Percentiles rank a stretch among this genome's conserved stretches.
These are phyloP conservation scores for Colletotrichum lentis DNA, from an alignment of 2,329 filamentous ascomycete species.

Conservation along the genomic window DNA sequence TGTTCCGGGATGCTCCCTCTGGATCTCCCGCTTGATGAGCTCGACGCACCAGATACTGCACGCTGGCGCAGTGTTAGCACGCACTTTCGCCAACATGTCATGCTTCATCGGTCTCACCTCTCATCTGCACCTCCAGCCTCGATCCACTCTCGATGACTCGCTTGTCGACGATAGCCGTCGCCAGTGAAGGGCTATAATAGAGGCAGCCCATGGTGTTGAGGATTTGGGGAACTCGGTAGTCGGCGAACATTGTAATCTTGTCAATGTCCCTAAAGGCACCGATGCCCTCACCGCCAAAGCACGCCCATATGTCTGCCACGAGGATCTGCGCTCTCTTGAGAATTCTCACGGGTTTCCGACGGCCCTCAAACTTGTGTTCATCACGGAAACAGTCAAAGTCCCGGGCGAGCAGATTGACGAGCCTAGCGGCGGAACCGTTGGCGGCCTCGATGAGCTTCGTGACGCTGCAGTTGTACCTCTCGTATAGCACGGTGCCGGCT, in stretches of 20 bases:
- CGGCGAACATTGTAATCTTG: slow-evolving; percentile 97
- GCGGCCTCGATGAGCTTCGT: slow-evolving; percentile 77
- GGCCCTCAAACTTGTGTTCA: slow-evolving; percentile 76
- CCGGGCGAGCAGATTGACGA: slow-evolving; percentile 85
- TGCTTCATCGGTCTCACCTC: slow-evolving; percentile 62
- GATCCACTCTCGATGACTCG: slow-evolving; percentile 75
- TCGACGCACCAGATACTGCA: slow-evolving; percentile 98
- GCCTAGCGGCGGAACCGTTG: slow-evolving; percentile 77
- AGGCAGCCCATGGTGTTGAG: slow-evolving; percentile 84
- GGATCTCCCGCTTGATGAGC: slow-evolving; percentile 82
- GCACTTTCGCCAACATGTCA: not conserved
- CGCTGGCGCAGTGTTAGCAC: slow-evolving; percentile 54
- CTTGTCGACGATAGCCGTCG: slow-evolving; percentile 71
- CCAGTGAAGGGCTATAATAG: slow-evolving; percentile 82
- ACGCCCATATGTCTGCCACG: slow-evolving; percentile 95
- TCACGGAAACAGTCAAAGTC: slow-evolving; percentile 90
- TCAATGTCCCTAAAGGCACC: slow-evolving; percentile 90
- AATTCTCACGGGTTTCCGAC: slow-evolving; percentile 74
- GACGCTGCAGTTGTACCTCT: slow-evolving; percentile 79
- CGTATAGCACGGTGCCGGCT: slow-evolving; percentile 79
- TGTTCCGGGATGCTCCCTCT: slow-evolving; percentile 73
- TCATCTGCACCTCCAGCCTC: slow-evolving; percentile 84
- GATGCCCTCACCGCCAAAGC: slow-evolving; percentile 81
- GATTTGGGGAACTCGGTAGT: slow-evolving; percentile 96
- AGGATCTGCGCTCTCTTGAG: slow-evolving; percentile 96